Conservation (phyloP, 2,329 filamentous ascomycete genomes). For the Xylaria sp. region DNA sequence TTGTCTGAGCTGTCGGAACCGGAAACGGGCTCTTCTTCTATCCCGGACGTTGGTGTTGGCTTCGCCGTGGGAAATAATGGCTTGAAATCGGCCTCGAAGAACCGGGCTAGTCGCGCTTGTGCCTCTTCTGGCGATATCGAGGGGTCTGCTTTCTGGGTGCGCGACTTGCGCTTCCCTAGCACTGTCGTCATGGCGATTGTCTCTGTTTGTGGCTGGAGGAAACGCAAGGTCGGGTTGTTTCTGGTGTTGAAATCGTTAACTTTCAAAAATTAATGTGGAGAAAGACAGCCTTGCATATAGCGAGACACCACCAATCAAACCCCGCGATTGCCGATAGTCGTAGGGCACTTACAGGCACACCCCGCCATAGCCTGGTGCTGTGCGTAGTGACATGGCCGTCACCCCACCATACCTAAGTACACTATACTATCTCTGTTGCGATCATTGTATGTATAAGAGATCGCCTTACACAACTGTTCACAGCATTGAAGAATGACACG, state of each 20-base stretch:
- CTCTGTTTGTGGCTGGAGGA: not conserved
- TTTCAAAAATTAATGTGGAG: slow-evolving; percentile 28
- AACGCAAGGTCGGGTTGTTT: not conserved
- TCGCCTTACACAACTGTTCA: not conserved
- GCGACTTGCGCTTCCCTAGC: slow-evolving; percentile 58
- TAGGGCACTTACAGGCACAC: slow-evolving; percentile 21
- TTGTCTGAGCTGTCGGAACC: slow-evolving; percentile 17
- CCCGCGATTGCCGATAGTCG: slow-evolving; percentile 1
- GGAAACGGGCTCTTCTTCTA: slow-evolving; percentile 47
- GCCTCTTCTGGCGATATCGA: slow-evolving; percentile 56
- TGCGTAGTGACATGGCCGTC: not conserved
- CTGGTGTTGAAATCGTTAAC: not conserved
- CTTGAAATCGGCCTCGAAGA: slow-evolving; percentile 88
- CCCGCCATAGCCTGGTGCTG: slow-evolving; percentile 31
- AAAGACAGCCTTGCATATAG: slow-evolving; percentile 17
- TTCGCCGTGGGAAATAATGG: slow-evolving; percentile 57
- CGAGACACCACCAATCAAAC: slow-evolving; percentile 24
- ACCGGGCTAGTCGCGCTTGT: slow-evolving; percentile 77
- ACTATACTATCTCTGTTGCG: not conserved
- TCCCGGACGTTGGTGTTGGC: slow-evolving; percentile 24
- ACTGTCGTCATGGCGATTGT: slow-evolving; percentile 47
- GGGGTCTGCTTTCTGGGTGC: slow-evolving; percentile 36
- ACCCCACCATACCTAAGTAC: slow-evolving; percentile 28
- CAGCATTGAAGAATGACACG: slow-evolving; percentile 72
- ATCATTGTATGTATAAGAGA: too few relatives aligned